Base-by-base conservation (phyloP, 352 stramenopile genomes). In the Globisporangium carolinianum region DNA sequence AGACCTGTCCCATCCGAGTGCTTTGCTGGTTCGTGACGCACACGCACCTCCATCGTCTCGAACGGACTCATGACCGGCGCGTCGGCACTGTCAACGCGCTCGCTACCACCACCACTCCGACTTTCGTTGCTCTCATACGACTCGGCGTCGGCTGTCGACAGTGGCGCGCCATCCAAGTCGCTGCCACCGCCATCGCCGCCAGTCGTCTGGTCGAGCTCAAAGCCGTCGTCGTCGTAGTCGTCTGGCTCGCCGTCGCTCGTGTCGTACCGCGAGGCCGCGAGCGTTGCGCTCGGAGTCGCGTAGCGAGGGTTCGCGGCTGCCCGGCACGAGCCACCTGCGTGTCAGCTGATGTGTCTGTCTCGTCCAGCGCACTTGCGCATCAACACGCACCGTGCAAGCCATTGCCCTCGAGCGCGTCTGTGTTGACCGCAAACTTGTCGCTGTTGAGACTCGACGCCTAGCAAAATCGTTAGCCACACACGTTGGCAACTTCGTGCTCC, bases 361-460 rank as follows among this genome's bases (percentile, higher is more conserved):
- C 11, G 11, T 37, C 4, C 51, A 47, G 12, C 37, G 8, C 2
- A 12, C 11, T 47, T 14, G n/a, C 10, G 7, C 14, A 3, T 15
- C 8, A 43, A 17, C 5, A 65, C 52, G 24, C 61, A 87, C 80
- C 60, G 14, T 68, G 52, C 42, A 78, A 69, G 50, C 60, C 24
- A 2, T 24, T 83, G 24, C 76, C 69, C 6, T 76, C 69, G 2
- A 91, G 61, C 15, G 75, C 81, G 37, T 84, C 70, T 10, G 72
- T 60, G 45, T 91, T 86, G 32, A 91, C 70, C 14, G 67, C 72
- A 68, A 91, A 89, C 15, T 86, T 88, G 14, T 88, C 81, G 54
- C 79, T 91, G 38, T 88, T 83, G 37, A 83, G 63, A 58, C 79
- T 89, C 3, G 81, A 87, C 77, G 88, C 52, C 14, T 57, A 8